A percentile compares a stretch with the other conserved stretches of the same genome.
These are phyloP conservation scores for Ceratobasidium sp. DNA, from an alignment of 1,284 basidiomycete genomes.

Conservation along the genomic window DNA sequence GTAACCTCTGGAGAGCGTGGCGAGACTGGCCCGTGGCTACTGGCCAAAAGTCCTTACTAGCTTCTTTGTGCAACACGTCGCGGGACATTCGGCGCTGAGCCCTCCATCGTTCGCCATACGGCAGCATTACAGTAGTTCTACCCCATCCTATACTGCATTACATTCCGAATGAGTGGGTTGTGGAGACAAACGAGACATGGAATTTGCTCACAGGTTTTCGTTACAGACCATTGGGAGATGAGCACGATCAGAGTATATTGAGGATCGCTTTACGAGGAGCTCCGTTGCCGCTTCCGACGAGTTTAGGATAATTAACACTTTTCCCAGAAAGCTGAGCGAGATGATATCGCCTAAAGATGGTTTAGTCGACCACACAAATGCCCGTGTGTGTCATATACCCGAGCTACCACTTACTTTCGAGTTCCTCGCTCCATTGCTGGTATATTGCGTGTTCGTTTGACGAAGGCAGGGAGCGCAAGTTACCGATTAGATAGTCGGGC, in stretches of 20 bases:
- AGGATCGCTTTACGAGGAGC: slow-evolving; percentile 42
- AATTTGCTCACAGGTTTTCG: not conserved
- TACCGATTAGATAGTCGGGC: slow-evolving; percentile 4
- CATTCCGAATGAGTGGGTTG: not conserved
- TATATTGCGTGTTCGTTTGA: slow-evolving; percentile 13
- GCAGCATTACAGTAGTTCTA: slow-evolving; percentile 6
- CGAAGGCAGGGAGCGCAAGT: not conserved
- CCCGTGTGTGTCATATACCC: not conserved
- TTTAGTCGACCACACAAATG: not conserved
- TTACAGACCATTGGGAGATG: slow-evolving; percentile 38
- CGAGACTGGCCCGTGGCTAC: not conserved
- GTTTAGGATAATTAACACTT: slow-evolving; percentile 1
- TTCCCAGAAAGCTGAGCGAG: slow-evolving; percentile 1
- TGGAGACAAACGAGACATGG: not conserved
- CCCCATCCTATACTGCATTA: slow-evolving; percentile 12
- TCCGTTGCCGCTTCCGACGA: slow-evolving; percentile 14
- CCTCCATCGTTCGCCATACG: slow-evolving; percentile 29
- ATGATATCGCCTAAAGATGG: slow-evolving; percentile 13
- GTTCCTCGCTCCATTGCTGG: not conserved
- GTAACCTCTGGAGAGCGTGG: slow-evolving; percentile 4
- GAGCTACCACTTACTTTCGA: not conserved
- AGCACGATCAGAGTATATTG: slow-evolving; percentile 45
- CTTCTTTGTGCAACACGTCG: not conserved
- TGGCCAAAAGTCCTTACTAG: slow-evolving; percentile 13
- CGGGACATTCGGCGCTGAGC: slow-evolving; percentile 2